Evolutionary conservation across 2,329 filamentous ascomycete genomes (phyloP).

Genomic region (Alternaria ethzedia): DNA sequence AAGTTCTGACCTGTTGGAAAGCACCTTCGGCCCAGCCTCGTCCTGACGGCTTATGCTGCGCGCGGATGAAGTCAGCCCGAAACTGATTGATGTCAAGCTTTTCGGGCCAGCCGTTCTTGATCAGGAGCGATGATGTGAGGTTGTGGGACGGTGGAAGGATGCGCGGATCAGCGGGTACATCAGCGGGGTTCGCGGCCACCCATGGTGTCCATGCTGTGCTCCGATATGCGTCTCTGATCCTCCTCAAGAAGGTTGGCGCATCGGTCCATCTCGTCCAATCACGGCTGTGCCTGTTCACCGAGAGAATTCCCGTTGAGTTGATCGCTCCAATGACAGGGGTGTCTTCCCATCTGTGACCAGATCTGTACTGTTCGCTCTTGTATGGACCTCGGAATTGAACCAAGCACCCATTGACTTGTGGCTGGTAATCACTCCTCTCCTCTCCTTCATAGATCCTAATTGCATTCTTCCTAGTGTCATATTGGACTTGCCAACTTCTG

Average conservation of each 20-base stretch:
- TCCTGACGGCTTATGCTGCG: conserved; percentile 4
- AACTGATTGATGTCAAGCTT: conserved; percentile 12
- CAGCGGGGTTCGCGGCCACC: conserved; percentile 13
- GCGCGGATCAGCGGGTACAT: conserved; percentile 4
- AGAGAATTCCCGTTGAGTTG: neutral
- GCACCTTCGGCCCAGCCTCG: conserved; percentile 7
- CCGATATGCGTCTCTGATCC: conserved; percentile 14
- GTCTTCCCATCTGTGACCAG: neutral
- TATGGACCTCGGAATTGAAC: neutral
- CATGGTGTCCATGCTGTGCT: conserved; percentile 18
- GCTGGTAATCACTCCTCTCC: neutral
- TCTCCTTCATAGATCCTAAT: conserved; percentile 19
- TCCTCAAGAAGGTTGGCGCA: conserved; percentile 12
- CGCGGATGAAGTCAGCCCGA: conserved; percentile 19
- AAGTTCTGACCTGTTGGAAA: neutral
- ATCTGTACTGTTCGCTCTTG: neutral
- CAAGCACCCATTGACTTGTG: neutral
- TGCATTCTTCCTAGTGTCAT: conserved; percentile 15
- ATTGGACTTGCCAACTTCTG: conserved; percentile 15
- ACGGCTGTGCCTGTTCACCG: neutral
- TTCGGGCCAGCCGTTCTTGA: conserved; percentile 16
- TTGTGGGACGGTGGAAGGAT: neutral
- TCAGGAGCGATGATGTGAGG: conserved; percentile 5
- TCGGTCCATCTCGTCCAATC: conserved; percentile 5
- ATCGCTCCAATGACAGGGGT: neutral